phyloP scores from a whole-genome alignment of 352 stramenopile species.

The Peronospora farinosa region DNA sequence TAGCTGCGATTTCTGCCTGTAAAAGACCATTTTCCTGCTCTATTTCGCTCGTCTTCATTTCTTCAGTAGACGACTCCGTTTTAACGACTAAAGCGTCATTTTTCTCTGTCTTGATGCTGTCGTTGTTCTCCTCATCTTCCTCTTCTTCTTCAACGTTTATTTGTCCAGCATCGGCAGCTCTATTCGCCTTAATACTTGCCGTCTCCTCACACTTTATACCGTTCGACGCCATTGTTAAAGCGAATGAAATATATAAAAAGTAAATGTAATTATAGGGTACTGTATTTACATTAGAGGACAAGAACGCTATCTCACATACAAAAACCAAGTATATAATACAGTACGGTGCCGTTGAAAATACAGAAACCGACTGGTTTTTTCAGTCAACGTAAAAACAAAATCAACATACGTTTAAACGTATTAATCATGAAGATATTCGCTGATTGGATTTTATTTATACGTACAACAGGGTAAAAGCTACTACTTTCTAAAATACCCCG shows the following conservation, averaged over 20 bases:
- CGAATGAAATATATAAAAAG: not conserved
- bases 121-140: slow-evolving; percentile 25
- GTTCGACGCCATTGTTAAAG: slow-evolving; percentile 22
- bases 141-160: slow-evolving; percentile 18
- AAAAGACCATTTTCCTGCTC: slow-evolving; percentile 21
- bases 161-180: slow-evolving; percentile 9
- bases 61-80: slow-evolving; percentile 5
- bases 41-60: slow-evolving; percentile 3
- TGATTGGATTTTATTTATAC: too few species aligned
- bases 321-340: too few species aligned
- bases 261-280: not conserved
- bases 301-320: not conserved
- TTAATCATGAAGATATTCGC: not conserved
- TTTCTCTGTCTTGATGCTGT: slow-evolving; percentile 17
- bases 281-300: not conserved
- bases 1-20: slow-evolving; percentile 13
- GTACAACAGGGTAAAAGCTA: too few species aligned
- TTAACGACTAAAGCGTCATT: slow-evolving; percentile 8
- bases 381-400: too few species aligned
- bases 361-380: not conserved
- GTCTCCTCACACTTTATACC: slow-evolving; percentile 21
- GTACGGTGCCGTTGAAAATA: too few species aligned
- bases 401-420: not conserved
- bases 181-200: slow-evolving; percentile 14
- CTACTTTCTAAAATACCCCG: slow-evolving; percentile 1